A percentile compares a stretch with the other conserved stretches of the same genome.
These are phyloP conservation scores for Macaranga tanarius DNA, from an alignment of 441 rosid genomes.

Conservation along the genomic window DNA sequence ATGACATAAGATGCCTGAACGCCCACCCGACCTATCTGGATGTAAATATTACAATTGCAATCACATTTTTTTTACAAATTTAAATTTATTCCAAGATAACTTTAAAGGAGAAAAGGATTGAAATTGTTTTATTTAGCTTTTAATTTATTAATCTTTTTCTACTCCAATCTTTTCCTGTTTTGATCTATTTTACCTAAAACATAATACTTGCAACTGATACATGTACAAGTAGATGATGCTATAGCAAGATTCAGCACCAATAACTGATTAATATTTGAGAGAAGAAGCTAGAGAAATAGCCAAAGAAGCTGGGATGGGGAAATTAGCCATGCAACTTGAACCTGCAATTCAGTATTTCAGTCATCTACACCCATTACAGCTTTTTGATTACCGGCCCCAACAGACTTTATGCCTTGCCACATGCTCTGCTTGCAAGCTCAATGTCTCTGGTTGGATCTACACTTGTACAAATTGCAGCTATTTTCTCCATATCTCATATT, in stretches of 20 bases:
- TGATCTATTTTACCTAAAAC: neutral
- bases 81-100: neutral
- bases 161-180: neutral
- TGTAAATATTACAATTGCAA: constrained; percentile 5
- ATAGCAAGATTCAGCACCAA: too few species aligned
- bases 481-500: too few species aligned
- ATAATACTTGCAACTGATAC: neutral
- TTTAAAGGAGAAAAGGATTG: neutral
- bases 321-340: constrained; percentile 27
- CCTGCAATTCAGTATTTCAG: constrained; percentile 39
- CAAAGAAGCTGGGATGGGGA: constrained; percentile 26
- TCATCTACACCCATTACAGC: constrained; percentile 40
- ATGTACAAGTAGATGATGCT: too few species aligned
- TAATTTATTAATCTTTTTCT: too few species aligned
- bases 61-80: neutral
- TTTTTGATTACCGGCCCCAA: constrained; percentile 22
- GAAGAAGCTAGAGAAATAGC: neutral
- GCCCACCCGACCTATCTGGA: neutral
- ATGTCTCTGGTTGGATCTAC: too few species aligned
- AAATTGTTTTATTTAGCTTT: too few species aligned
- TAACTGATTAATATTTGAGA: neutral
- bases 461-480: too few species aligned
- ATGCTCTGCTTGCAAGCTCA: too few species aligned
- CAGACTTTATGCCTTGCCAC: constrained; percentile 9
- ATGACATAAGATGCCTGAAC: neutral